Evolutionary conservation across 495 filamentous ascomycete species (phyloP).

Genomic region (Arthonia radiata): DNA sequence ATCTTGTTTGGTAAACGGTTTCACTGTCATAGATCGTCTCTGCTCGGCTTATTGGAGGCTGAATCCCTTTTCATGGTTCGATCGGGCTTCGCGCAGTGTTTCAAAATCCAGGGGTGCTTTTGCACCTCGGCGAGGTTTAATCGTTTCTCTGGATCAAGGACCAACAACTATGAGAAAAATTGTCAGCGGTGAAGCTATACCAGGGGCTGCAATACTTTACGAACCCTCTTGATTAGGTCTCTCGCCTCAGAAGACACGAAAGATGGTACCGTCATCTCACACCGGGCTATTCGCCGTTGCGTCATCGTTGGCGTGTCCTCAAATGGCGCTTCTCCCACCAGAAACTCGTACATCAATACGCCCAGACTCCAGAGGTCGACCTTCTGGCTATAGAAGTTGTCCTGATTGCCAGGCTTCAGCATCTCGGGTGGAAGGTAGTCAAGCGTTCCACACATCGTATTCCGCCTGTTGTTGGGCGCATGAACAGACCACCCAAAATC

Average conservation of each 20-base stretch:
- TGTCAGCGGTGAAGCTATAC: not conserved
- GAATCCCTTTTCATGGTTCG: conserved; percentile 26
- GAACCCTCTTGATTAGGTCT: conserved; percentile 80
- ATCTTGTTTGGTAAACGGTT: too few relatives aligned
- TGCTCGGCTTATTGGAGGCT: too few relatives aligned
- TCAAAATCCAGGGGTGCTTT: conserved; percentile 87
- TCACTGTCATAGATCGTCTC: too few relatives aligned
- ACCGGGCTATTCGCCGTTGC: conserved; percentile 63
- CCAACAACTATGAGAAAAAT: conserved; percentile 38
- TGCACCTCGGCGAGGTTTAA: conserved; percentile 75
- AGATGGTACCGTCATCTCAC: conserved; percentile 76
- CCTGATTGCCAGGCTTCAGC: conserved; percentile 53
- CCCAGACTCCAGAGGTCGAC: conserved; percentile 92
- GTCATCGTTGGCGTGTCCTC: conserved; percentile 93
- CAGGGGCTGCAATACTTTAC: conserved; percentile 16
- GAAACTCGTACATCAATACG: conserved; percentile 87
- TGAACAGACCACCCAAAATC: conserved; percentile 99
- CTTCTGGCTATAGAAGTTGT: conserved; percentile 81
- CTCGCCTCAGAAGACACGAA: conserved; percentile 79
- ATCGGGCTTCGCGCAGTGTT: conserved; percentile 74
- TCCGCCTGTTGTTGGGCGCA: conserved; percentile 77
- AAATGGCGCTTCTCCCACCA: conserved; percentile 89
- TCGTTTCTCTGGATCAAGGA: conserved; percentile 82
- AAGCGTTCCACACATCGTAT: conserved; percentile 91
- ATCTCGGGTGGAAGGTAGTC: conserved; percentile 97